Conservation (phyloP, 352 stramenopile genomes). For the Phytophthora citrophthora region DNA sequence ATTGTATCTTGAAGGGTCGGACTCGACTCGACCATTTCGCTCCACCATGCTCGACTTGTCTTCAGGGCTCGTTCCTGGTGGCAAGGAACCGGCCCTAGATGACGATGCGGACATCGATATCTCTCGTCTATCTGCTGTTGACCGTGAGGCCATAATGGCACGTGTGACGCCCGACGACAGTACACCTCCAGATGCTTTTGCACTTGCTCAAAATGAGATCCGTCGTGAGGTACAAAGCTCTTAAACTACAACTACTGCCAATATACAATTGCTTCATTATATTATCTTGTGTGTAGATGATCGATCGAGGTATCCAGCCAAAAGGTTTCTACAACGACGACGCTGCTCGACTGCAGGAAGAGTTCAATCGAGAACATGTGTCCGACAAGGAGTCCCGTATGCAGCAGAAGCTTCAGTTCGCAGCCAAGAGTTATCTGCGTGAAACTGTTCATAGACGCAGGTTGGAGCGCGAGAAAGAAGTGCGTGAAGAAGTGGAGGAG, state of each 20-base stretch:
- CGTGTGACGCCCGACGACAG: conserved; percentile 76
- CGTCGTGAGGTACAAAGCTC: conserved; percentile 61
- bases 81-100: conserved; percentile 57
- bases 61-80: conserved; percentile 39
- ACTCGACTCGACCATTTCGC: neutral
- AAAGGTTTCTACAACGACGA: conserved; percentile 90
- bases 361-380: conserved; percentile 77
- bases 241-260: neutral
- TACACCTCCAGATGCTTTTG: conserved; percentile 67
- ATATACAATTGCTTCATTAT: neutral
- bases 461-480: conserved; percentile 68
- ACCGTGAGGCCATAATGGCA: conserved; percentile 76
- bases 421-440: conserved; percentile 76
- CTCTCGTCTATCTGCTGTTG: conserved; percentile 50
- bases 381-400: conserved; percentile 68
- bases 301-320: conserved; percentile 83
- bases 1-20: conserved; percentile 23
- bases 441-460: conserved; percentile 80
- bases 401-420: conserved; percentile 71
- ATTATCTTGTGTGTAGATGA: conserved; percentile 50
- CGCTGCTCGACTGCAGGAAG: conserved; percentile 76
- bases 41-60: conserved; percentile 46
- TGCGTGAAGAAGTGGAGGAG: conserved; percentile 79
- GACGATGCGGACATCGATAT: conserved; percentile 80
- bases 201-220: conserved; percentile 84